Percentiles rank a stretch among this genome's conserved stretches.
phyloP scores from a whole-genome alignment of 2,329 filamentous ascomycete species.

The Alternaria ethzedia region DNA sequence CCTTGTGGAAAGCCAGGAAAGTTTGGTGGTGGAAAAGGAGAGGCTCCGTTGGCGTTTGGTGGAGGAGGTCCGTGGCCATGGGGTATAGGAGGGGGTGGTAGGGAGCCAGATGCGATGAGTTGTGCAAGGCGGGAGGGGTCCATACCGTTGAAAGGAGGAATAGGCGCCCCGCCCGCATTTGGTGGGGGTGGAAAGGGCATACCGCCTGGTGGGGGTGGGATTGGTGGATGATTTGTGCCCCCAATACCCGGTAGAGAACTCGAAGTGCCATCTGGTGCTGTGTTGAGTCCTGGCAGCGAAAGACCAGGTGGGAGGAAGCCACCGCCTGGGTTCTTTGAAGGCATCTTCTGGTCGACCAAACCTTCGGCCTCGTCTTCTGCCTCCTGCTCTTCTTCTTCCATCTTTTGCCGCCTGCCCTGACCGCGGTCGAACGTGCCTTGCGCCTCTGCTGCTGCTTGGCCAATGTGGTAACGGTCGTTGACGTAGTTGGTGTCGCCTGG shows the following conservation, averaged over 20 bases:
- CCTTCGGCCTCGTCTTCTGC: slow-evolving; percentile 92
- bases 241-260: slow-evolving; percentile 57
- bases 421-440: slow-evolving; percentile 93
- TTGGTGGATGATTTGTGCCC: slow-evolving; percentile 41
- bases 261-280: slow-evolving; percentile 52
- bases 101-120: slow-evolving; percentile 42
- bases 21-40: slow-evolving; percentile 35
- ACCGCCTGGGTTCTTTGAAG: slow-evolving; percentile 59
- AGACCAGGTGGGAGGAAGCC: slow-evolving; percentile 68
- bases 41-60: slow-evolving; percentile 21
- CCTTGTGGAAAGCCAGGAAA: slow-evolving; percentile 33
- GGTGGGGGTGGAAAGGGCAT: slow-evolving; percentile 29
- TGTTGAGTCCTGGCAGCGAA: slow-evolving; percentile 41
- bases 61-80: slow-evolving; percentile 29
- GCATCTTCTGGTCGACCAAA: slow-evolving; percentile 88
- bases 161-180: slow-evolving; percentile 12
- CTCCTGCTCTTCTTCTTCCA: slow-evolving; percentile 94
- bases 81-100: slow-evolving; percentile 46
- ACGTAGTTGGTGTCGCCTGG: slow-evolving; percentile 86
- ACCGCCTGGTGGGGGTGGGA: slow-evolving; percentile 38
- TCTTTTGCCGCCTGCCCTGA: slow-evolving; percentile 76
- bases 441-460: slow-evolving; percentile 89
- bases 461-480: slow-evolving; percentile 94
- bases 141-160: slow-evolving; percentile 34
- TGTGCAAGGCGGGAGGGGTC: slow-evolving; percentile 42